Evolutionary conservation across 805 yeast genomes (phyloP), one percentile per base, ranked within the genome.

Genomic region (Suhomyces emberorum): DNA sequence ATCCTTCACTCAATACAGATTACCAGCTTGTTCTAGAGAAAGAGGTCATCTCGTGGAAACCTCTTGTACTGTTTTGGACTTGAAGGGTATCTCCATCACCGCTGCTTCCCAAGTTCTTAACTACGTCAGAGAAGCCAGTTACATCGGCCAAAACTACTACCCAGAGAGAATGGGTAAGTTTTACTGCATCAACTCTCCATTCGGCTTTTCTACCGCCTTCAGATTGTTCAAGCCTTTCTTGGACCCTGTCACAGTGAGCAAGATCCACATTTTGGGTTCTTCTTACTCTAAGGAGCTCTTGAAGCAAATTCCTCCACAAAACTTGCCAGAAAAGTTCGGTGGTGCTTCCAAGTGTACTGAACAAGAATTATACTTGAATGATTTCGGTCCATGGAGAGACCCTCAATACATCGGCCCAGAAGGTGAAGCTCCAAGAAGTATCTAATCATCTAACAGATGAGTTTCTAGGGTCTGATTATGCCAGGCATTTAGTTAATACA

Each of bases 151-250:
- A 72, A 87, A 93, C 69, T 91, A 86, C 67, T 93, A 93, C 61
- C 98, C 98, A 11, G 98, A 93, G 73, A 84, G 98, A 65, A 93
- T 93, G 98, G 98, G 98, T 57, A 88, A 86, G 64, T 93, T 91
- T 60, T 91, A 88, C 67, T 70, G 89, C 52, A 87, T 93, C 65
- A 93, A 93, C 57, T 95, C 98, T 1, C 98, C 98, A 46, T 93
- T 88, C 58, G 98, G 98, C 2, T 93, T 93, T 67, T 79, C 96
- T 25, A 82, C 97, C 27, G 97, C 95, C 27, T 93, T 91, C 76
- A 78, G 79, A 60, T 58, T 89, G 37, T 86, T 93, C 70, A 88
- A 88, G 69, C 91, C 95, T 38, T 89, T 93, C 67, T 76, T 93
- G 57, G 98, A 93, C 60, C 98, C 98, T 3, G 98, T 91, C 38